Evolutionary conservation across 2,329 filamentous ascomycete species (phyloP).

Genomic region (Diaporthe eres): DNA sequence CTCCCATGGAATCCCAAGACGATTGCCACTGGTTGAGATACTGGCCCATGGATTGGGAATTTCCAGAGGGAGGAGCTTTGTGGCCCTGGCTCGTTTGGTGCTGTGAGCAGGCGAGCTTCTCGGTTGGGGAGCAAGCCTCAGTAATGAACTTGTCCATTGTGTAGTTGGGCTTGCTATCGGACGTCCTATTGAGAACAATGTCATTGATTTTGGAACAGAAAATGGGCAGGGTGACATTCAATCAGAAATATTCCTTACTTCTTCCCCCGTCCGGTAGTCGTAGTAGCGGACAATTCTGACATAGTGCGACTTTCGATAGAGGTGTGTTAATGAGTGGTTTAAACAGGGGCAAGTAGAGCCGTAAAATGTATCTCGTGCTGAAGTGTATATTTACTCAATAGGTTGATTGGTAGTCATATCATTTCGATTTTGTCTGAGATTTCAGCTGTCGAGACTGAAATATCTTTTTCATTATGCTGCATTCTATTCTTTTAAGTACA

Average conservation of each 20-base stretch:
- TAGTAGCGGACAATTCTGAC: conserved; percentile 2
- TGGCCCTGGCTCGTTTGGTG: too few species aligned
- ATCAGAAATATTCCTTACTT: not conserved
- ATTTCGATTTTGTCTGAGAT: not conserved
- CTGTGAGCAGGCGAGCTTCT: not conserved
- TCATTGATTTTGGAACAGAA: not conserved
- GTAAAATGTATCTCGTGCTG: not conserved
- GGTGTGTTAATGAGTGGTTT: not conserved
- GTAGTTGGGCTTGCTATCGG: not conserved
- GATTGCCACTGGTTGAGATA: conserved; percentile 15
- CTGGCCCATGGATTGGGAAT: not conserved
- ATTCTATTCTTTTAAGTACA: not conserved
- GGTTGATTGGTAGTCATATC: not conserved
- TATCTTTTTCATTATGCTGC: too few species aligned
- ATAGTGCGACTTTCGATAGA: not conserved
- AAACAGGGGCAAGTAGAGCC: too few species aligned
- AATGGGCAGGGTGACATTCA: rapidly evolving
- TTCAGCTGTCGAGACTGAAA: not conserved
- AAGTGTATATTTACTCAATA: not conserved
- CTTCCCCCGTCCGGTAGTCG: not conserved
- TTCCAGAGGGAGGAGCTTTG: rapidly evolving
- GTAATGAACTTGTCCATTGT: not conserved
- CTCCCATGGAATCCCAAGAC: conserved; percentile 1
- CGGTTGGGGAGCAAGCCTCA: not conserved
- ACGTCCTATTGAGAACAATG: not conserved